These are phyloP conservation scores for Periconia sp. DNA, from an alignment of 2,329 filamentous ascomycete genomes.

Conservation along the genomic window DNA sequence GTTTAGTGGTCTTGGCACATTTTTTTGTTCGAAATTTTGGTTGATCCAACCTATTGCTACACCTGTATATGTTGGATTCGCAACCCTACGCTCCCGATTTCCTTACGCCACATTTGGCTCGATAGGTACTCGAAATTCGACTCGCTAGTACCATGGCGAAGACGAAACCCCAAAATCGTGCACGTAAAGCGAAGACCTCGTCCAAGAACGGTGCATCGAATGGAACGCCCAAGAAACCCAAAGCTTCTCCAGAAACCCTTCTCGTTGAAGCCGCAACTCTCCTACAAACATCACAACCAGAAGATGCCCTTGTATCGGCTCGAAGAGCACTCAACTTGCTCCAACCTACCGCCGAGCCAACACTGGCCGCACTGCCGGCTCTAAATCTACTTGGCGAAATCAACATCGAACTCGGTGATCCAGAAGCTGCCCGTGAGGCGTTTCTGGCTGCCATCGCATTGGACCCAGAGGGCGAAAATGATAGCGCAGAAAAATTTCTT, in stretches of 20 bases:
- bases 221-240: slow-evolving; percentile 48
- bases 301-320: slow-evolving; percentile 58
- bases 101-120: too few relatives aligned
- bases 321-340: slow-evolving; percentile 56
- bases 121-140: too few relatives aligned
- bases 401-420: slow-evolving; percentile 77
- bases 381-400: slow-evolving; percentile 80
- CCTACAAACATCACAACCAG: slow-evolving; percentile 60
- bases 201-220: slow-evolving; percentile 39
- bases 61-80: too few relatives aligned
- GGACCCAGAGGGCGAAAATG: slow-evolving; percentile 78
- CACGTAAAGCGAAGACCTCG: slow-evolving; percentile 30
- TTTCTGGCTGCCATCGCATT: slow-evolving; percentile 74
- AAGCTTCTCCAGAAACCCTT: slow-evolving; percentile 57
- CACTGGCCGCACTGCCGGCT: slow-evolving; percentile 61
- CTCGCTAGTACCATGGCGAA: slow-evolving; percentile 50
- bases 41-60: too few relatives aligned
- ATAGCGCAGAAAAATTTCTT: slow-evolving; percentile 90
- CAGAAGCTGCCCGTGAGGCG: slow-evolving; percentile 70
- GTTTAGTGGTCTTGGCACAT: background rate
- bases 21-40: background rate
- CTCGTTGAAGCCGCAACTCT: slow-evolving; percentile 59
- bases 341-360: slow-evolving; percentile 41
- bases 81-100: too few relatives aligned
- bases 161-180: slow-evolving; percentile 52